A percentile compares a stretch with the other conserved stretches of the same genome.
Evolutionary conservation across 345 rosid genomes (phyloP).

Genomic region (Cardiospermum halicacabum): DNA sequence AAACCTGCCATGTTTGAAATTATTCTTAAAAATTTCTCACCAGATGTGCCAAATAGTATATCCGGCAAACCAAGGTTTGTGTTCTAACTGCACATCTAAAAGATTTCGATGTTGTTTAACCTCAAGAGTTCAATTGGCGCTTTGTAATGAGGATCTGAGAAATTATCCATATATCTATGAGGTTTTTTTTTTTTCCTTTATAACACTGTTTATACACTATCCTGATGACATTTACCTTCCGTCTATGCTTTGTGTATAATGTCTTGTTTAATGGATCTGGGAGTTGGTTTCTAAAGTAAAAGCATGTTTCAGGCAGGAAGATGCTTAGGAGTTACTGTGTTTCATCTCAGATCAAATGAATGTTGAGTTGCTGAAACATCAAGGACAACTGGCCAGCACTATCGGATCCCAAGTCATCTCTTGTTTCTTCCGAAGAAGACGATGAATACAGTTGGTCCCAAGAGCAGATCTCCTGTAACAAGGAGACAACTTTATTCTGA

Average conservation of each 20-base stretch:
- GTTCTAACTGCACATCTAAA: slow-evolving; percentile 1
- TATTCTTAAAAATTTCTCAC: slow-evolving; percentile 74
- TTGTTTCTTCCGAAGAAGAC: slow-evolving; percentile 60
- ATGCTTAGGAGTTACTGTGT: slow-evolving; percentile 94
- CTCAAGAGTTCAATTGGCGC: not conserved
- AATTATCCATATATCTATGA: not conserved
- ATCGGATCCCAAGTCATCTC: slow-evolving; percentile 40
- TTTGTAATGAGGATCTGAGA: not conserved
- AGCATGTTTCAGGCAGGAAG: slow-evolving; percentile 75
- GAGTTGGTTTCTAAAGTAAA: not conserved
- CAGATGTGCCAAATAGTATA: slow-evolving; percentile 72
- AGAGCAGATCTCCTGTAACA: slow-evolving; percentile 82
- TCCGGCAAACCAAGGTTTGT: slow-evolving; percentile 86
- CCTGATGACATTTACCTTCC: not conserved
- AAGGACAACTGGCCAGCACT: slow-evolving; percentile 33
- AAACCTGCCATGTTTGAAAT: slow-evolving; percentile 80
- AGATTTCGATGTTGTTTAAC: too few relatives aligned
- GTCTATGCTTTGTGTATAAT: not conserved
- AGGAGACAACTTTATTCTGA: slow-evolving; percentile 72
- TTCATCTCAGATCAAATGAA: slow-evolving; percentile 92
- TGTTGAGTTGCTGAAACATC: slow-evolving; percentile 70
- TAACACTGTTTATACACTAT: not conserved
- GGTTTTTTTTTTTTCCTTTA: not conserved
- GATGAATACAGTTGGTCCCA: slow-evolving; percentile 95
- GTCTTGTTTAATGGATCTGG: not conserved